Conservation (phyloP, 257 asterid genomes). For the Solanum bukasovii region DNA sequence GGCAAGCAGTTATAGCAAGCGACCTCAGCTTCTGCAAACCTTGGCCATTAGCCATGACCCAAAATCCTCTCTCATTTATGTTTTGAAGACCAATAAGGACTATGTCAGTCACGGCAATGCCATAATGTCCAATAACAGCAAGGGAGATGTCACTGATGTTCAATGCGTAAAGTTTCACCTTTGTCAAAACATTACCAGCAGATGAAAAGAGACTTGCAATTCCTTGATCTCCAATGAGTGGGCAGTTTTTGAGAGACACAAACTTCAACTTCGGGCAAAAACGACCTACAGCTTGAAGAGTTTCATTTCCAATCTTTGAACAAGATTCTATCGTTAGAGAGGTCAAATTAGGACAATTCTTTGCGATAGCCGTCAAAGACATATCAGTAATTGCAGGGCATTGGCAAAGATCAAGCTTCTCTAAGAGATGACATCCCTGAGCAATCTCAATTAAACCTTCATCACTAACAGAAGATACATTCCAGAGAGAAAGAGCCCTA, state of each 20-base stretch:
- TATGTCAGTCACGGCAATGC: constrained; percentile 53
- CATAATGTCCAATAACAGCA: constrained; percentile 86
- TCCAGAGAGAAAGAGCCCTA: constrained; percentile 67
- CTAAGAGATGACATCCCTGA: constrained; percentile 49
- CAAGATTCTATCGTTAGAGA: constrained; percentile 74
- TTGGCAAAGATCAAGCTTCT: constrained; percentile 72
- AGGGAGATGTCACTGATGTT: constrained; percentile 63
- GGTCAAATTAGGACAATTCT: constrained; percentile 55
- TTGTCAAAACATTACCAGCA: constrained; percentile 45
- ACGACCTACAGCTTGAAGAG: constrained; percentile 56
- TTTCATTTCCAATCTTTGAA: constrained; percentile 55
- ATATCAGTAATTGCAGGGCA: constrained; percentile 70
- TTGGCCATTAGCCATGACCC: constrained; percentile 93
- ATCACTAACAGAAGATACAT: constrained; percentile 52
- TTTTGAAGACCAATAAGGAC: constrained; percentile 41
- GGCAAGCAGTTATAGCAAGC: constrained; percentile 50
- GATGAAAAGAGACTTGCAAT: constrained; percentile 55
- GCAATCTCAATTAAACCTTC: constrained; percentile 76
- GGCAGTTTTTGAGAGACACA: constrained; percentile 52
- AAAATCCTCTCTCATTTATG: constrained; percentile 83
- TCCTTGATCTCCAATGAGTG: constrained; percentile 67
- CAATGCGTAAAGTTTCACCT: constrained; percentile 52
- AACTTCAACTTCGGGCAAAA: constrained; percentile 50
- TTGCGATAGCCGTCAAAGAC: constrained; percentile 51
- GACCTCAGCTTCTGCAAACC: constrained; percentile 69